Evolutionary conservation across 1,139 yeast genomes (phyloP).

Genomic region (Debaryomyces singareniensis): DNA sequence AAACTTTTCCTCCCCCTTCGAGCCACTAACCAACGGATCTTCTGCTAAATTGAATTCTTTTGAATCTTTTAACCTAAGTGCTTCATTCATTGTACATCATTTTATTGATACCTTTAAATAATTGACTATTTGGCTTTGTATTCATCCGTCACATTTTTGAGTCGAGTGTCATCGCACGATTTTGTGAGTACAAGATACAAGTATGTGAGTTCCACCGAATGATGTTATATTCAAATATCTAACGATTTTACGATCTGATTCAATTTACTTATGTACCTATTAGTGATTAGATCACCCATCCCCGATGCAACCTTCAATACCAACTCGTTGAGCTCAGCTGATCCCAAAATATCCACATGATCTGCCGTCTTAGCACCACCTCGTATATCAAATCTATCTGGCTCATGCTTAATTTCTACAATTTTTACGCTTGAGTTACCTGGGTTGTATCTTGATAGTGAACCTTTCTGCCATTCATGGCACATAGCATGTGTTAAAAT

Average conservation of each 20-base stretch:
- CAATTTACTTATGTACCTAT: conserved; percentile 54
- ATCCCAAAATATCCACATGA: conserved; percentile 92
- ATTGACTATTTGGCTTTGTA: no score
- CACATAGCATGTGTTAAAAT: conserved; percentile 70
- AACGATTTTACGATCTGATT: conserved; percentile 49
- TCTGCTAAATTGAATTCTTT: no score
- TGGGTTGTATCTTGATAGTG: conserved; percentile 69
- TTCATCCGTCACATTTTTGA: no score
- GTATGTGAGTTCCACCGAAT: no score
- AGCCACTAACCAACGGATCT: no score
- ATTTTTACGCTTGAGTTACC: conserved; percentile 64
- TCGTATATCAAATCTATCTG: conserved; percentile 86
- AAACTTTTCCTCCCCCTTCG: background rate
- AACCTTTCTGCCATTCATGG: conserved; percentile 78
- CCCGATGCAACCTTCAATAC: conserved; percentile 81
- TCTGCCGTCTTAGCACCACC: conserved; percentile 98
- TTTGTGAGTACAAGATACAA: no score
- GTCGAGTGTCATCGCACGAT: no score
- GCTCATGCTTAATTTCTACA: conserved; percentile 90
- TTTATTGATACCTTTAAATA: no score
- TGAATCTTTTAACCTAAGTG: no score
- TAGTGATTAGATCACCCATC: conserved; percentile 57
- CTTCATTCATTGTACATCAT: no score
- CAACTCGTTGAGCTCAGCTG: conserved; percentile 86
- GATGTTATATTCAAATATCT: conserved; percentile 32